phyloP scores from a whole-genome alignment of 257 asterid genomes.

The Solanum medicagineum region DNA sequence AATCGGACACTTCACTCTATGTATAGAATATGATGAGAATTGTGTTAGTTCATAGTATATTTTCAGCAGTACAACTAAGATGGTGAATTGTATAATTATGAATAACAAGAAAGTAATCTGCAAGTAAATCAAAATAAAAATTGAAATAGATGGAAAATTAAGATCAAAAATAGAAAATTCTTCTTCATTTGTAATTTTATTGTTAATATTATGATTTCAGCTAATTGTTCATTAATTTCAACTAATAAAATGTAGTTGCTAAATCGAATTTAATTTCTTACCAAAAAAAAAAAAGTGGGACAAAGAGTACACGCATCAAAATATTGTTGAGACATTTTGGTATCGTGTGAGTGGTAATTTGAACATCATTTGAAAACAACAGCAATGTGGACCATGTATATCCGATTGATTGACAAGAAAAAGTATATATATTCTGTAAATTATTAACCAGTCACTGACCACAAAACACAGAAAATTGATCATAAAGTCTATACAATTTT shows the following conservation, averaged over 20 bases:
- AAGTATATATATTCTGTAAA: neutral
- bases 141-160: neutral
- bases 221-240: neutral
- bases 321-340: neutral
- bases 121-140: neutral
- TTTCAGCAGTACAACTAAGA: no score
- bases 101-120: neutral
- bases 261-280: neutral
- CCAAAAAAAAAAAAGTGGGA: neutral
- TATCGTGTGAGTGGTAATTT: neutral
- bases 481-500: neutral
- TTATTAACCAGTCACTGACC: neutral
- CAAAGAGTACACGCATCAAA: neutral
- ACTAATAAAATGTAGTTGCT: no score
- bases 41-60: no score
- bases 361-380: neutral
- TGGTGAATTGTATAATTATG: neutral
- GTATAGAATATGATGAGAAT: no score
- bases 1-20: no score
- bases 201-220: neutral
- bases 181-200: neutral
- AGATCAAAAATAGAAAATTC: neutral
- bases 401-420: neutral
- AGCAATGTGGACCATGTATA: neutral
- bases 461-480: neutral